Percentiles rank a stretch among this genome's conserved stretches.
phyloP scores from a whole-genome alignment of 768 basidiomycete genomes.

The Termitomyces sp. region DNA sequence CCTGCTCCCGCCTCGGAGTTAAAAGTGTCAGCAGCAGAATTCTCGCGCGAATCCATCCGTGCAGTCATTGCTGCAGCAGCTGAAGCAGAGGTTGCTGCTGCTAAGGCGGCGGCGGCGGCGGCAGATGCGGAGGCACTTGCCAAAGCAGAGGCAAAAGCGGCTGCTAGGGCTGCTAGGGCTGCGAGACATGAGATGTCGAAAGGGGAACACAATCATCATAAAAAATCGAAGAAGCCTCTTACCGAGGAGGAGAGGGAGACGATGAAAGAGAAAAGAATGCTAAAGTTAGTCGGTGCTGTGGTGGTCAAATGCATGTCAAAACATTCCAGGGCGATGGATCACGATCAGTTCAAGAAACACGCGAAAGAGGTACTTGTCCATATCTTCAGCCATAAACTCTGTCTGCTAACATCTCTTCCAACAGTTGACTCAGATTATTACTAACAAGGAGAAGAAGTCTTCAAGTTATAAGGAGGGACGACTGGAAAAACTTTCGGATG shows the following conservation, averaged over 20 bases:
- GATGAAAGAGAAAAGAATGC: slow-evolving; percentile 76
- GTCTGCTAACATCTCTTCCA: neutral
- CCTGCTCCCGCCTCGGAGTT: neutral
- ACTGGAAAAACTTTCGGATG: slow-evolving; percentile 77
- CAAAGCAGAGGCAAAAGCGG: slow-evolving; percentile 24
- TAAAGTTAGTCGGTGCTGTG: slow-evolving; percentile 81
- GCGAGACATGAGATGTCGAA: slow-evolving; percentile 8
- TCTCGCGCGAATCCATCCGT: slow-evolving; percentile 26
- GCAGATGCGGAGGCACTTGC: slow-evolving; percentile 29
- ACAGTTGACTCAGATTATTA: slow-evolving; percentile 81
- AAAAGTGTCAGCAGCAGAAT: slow-evolving; percentile 6
- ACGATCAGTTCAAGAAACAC: slow-evolving; percentile 89
- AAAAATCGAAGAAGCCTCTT: slow-evolving; percentile 40
- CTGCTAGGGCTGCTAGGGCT: slow-evolving; percentile 23
- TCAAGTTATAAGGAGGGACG: slow-evolving; percentile 69
- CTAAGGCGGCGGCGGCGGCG: slow-evolving; percentile 27
- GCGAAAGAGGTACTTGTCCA: slow-evolving; percentile 80
- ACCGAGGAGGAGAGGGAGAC: slow-evolving; percentile 60
- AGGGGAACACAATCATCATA: slow-evolving; percentile 25
- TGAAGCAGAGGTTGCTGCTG: slow-evolving; percentile 28
- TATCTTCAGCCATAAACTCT: neutral
- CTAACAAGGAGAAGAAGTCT: slow-evolving; percentile 96
- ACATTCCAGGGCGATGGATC: slow-evolving; percentile 69
- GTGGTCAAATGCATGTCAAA: slow-evolving; percentile 95
- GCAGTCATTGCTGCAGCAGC: slow-evolving; percentile 35